Conservation (phyloP, 1,284 basidiomycete species). For the Sphaerobolus stellatus region DNA sequence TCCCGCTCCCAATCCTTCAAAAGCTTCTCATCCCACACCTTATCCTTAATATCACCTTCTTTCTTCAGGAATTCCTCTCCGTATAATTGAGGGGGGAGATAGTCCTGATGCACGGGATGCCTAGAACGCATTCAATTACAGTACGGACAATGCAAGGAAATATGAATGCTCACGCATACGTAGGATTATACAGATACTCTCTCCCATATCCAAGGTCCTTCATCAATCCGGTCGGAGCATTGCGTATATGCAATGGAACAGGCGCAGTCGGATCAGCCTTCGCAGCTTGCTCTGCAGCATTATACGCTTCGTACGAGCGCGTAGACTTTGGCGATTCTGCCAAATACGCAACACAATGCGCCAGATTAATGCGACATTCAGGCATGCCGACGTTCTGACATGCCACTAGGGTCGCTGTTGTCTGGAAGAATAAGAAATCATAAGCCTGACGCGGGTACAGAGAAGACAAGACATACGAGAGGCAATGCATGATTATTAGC, state of each 20-base stretch:
- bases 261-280: constrained; percentile 51
- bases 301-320: constrained; percentile 75
- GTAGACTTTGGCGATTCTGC: constrained; percentile 84
- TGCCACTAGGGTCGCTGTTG: constrained; percentile 75
- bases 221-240: constrained; percentile 85
- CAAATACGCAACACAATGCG: constrained; percentile 81
- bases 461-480: constrained; percentile 59
- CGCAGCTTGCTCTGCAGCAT: constrained; percentile 65
- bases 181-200: constrained; percentile 79
- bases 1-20: constrained; percentile 71
- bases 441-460: too few species aligned
- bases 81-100: constrained; percentile 48
- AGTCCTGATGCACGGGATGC: constrained; percentile 73
- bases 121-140: constrained; percentile 30
- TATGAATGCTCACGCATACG: constrained; percentile 53
- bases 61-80: constrained; percentile 51
- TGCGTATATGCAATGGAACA: constrained; percentile 80
- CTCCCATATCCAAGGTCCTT: constrained; percentile 75
- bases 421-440: constrained; percentile 40
- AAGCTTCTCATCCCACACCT: constrained; percentile 73
- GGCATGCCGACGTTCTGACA: constrained; percentile 87
- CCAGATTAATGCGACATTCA: constrained; percentile 74
- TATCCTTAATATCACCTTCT: constrained; percentile 52
- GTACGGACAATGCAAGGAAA: constrained; percentile 6
- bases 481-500: constrained; percentile 73